A percentile compares a stretch with the other conserved stretches of the same genome.
phyloP scores from a whole-genome alignment of 352 stramenopile genomes.

The Phytophthora tubulina region DNA sequence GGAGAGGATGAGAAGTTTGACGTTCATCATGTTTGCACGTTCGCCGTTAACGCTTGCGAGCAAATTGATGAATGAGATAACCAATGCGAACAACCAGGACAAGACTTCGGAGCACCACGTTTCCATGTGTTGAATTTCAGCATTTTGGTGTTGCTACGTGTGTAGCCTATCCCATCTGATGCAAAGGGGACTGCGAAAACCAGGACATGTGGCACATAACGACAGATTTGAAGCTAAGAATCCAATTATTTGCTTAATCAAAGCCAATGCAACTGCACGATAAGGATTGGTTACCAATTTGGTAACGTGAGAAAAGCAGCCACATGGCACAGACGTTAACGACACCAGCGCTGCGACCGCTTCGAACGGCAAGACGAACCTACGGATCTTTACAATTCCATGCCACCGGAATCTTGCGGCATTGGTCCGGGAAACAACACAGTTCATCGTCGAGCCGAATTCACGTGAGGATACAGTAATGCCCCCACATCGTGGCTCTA shows the following conservation, averaged over 20 bases:
- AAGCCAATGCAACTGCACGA: constrained; percentile 2
- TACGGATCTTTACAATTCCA: background rate
- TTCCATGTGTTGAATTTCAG: constrained; percentile 21
- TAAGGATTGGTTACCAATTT: background rate
- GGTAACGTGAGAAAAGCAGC: constrained; percentile 19
- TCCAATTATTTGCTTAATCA: background rate
- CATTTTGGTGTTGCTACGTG: constrained; percentile 20
- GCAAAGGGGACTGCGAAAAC: constrained; percentile 6
- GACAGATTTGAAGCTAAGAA: constrained; percentile 12
- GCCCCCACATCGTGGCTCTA: too few species aligned
- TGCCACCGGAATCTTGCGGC: too few species aligned
- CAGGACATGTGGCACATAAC: background rate
- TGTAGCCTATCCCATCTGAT: constrained; percentile 17
- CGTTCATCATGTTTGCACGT: constrained; percentile 15
- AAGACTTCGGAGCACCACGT: constrained; percentile 9
- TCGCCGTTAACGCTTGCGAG: background rate
- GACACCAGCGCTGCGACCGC: background rate
- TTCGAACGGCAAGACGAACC: constrained; percentile 3
- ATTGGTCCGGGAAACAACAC: too few species aligned
- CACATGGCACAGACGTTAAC: constrained; percentile 11
- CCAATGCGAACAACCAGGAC: constrained; percentile 11
- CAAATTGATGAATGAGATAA: constrained; percentile 28
- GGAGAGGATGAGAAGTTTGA: constrained; percentile 11
- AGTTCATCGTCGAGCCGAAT: too few species aligned
- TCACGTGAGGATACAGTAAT: too few species aligned